Evolutionary conservation across 805 yeast genomes (phyloP), one percentile per base, ranked within the genome.

Genomic region (Nakazawaea wickerhamii): DNA sequence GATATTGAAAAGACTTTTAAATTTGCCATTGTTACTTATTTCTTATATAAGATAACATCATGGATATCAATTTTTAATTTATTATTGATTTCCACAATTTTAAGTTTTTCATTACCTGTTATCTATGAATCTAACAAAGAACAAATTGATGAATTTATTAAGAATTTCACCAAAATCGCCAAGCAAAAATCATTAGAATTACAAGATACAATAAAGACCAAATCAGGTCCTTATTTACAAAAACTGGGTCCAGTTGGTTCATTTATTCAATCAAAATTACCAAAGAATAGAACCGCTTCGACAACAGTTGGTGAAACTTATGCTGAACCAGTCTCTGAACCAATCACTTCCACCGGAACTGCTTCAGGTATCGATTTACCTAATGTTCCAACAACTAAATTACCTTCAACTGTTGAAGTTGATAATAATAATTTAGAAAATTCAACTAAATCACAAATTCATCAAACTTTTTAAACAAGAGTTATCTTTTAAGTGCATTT

Each of bases 31-130:
- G 56, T 66, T 30, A 66, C 81, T n/a, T 86, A 75, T 64, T 57
- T 80, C 40, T 64, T 79, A 49, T 84, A 78, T 72, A 76, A 80
- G 63, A 64, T 89, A 55, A 84, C 95, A 50, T 79, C 86, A 25
- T 70, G 81, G 75, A 68, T 89, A 60, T 77, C 95, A 19, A 62
- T 90, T 44, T 84, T 82, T 76, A 70, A 83, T 22, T 63, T 89
- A 52, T 55, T 79, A 23, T 69, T 83, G 52, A 59, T 75, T 38
- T 61, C 77, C 34, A 79, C 81, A 38, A 61, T 85, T 38, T 57
- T 70, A 17, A 72, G 83, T 13, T 91, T 91, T 73, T 64, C 95
- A 34, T 67, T 76, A 35, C 98, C 98, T 46, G 76, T 74, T 22
- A 56, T 83, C 48, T 91, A 90, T 71, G 66, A 76, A 54, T 72